Evolutionary conservation across 495 filamentous ascomycete species (phyloP).

Genomic region (Oidiodendron maius): DNA sequence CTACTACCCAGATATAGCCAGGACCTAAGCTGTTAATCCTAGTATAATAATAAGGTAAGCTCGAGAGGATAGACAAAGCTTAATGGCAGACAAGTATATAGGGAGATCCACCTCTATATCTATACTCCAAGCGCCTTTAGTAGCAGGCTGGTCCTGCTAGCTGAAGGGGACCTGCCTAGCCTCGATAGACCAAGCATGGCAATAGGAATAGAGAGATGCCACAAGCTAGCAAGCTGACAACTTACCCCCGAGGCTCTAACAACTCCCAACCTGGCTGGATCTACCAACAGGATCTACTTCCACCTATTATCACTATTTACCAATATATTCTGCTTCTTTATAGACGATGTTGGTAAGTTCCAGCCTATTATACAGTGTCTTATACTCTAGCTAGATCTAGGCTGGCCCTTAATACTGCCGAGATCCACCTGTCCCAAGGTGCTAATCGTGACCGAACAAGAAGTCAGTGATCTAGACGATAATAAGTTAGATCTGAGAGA

Average conservation of each 20-base stretch:
- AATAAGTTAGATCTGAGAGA: constrained; percentile 16
- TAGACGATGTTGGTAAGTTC: constrained; percentile 17
- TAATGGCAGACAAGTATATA: constrained; percentile 9
- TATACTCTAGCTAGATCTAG: constrained; percentile 14
- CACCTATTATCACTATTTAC: constrained; percentile 15
- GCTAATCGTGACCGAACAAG: constrained; percentile 4
- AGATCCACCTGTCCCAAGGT: constrained; percentile 6
- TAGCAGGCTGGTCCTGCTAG: constrained; percentile 17
- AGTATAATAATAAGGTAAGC: no score
- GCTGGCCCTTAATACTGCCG: constrained; percentile 11
- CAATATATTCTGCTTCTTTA: constrained; percentile 19
- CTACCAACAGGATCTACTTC: constrained; percentile 11
- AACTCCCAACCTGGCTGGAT: neutral
- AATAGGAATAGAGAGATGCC: constrained; percentile 4
- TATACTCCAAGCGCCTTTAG: constrained; percentile 15
- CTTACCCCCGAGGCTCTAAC: neutral
- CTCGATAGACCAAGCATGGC: constrained; percentile 9
- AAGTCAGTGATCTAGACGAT: neutral
- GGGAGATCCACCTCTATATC: constrained; percentile 19
- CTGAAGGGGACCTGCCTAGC: constrained; percentile 15
- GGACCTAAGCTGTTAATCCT: no score
- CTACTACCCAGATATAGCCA: no score
- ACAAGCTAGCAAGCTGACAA: constrained; percentile 10
- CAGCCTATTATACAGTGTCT: constrained; percentile 14
- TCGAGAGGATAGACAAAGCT: no score